Base-by-base conservation (phyloP, 164 flowering plant genomes). In the Sextonia rubra region DNA sequence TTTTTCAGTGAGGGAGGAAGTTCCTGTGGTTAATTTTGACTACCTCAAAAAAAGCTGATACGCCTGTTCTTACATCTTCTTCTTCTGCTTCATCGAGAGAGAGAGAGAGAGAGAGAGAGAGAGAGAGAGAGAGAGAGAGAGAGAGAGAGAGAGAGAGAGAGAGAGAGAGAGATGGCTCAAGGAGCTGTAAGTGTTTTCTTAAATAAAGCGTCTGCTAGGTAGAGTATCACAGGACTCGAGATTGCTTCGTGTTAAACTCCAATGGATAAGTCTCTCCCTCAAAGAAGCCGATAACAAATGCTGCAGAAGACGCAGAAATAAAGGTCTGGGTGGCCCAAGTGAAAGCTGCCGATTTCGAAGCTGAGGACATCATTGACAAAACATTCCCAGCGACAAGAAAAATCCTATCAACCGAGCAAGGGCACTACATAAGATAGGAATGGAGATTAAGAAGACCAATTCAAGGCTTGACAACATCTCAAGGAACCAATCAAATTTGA, bases 261-360 rank as follows among this genome's bases (percentile, higher is more conserved):
- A 48, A 25, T 68, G 60, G 71, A 49, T 68, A 8, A 22, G n/a
- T 47, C 23, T 60, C 52, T 68, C 49, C 37, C 60, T 68, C 60
- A 47, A 48, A 27, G 71, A 68, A 24, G 71, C 60, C 29, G 37
- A 68, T 24, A 6, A 27, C 17, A 24, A 44, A 30, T 60, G 26
- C 15, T 48, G n/a, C 14, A 68, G 56, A 68, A 5, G 22, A 68
- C 11, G 26, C 47, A 22, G 22, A 17, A 22, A 26, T 24, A 1
- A 24, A 47, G 14, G 17, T 68, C 24, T 68, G 70, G 60, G 56
- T 68, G 26, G 2, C 14, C 56, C 69, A 66, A 9, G 32, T 66
- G 1, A n/a, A 60, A 68, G 71, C 48, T 11, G 30, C 49, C 2
- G 30, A 60, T 14, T 68, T 22, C 49, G 32, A 48, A 14, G 58